Percentiles rank a stretch among this genome's conserved stretches.
phyloP scores from a whole-genome alignment of 1,284 basidiomycete genomes.

The Tremellales sp. region DNA sequence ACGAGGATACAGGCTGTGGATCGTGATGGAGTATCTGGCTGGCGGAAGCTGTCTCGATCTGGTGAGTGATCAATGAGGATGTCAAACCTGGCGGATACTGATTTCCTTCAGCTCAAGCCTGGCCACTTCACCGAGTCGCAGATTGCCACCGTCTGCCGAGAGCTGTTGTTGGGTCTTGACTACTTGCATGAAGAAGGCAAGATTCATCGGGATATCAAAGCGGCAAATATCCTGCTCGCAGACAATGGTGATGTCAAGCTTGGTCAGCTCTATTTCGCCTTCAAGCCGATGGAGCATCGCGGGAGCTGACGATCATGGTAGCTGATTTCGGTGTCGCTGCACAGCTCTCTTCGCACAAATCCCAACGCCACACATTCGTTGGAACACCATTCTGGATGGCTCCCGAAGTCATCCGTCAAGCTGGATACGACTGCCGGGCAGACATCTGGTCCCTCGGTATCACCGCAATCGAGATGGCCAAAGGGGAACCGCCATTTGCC shows the following conservation, averaged over 20 bases:
- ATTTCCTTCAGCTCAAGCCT: slow-evolving; percentile 70
- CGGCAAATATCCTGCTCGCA: slow-evolving; percentile 89
- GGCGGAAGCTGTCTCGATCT: slow-evolving; percentile 97
- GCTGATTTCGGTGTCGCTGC: slow-evolving; percentile 98
- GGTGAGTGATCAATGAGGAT: slow-evolving; percentile 28
- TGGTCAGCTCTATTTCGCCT: slow-evolving; percentile 36
- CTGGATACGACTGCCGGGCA: slow-evolving; percentile 92
- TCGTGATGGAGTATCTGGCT: slow-evolving; percentile 98
- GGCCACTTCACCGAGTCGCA: slow-evolving; percentile 86
- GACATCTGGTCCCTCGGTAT: slow-evolving; percentile 97
- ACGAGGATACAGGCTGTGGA: slow-evolving; percentile 95
- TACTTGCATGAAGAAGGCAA: slow-evolving; percentile 92
- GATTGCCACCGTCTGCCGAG: slow-evolving; percentile 89
- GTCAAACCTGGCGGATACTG: neutral
- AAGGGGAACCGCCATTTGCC: slow-evolving; percentile 85
- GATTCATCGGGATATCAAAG: slow-evolving; percentile 98
- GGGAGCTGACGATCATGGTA: slow-evolving; percentile 6
- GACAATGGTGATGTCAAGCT: slow-evolving; percentile 91
- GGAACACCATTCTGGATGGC: slow-evolving; percentile 99
- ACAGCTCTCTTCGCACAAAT: slow-evolving; percentile 76
- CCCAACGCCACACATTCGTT: slow-evolving; percentile 89
- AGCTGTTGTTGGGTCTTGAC: slow-evolving; percentile 87
- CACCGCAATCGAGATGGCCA: slow-evolving; percentile 90
- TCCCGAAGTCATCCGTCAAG: slow-evolving; percentile 94
- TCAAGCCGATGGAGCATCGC: neutral